Base-by-base conservation (phyloP, 1,284 basidiomycete genomes). In the Irpex sp. region DNA sequence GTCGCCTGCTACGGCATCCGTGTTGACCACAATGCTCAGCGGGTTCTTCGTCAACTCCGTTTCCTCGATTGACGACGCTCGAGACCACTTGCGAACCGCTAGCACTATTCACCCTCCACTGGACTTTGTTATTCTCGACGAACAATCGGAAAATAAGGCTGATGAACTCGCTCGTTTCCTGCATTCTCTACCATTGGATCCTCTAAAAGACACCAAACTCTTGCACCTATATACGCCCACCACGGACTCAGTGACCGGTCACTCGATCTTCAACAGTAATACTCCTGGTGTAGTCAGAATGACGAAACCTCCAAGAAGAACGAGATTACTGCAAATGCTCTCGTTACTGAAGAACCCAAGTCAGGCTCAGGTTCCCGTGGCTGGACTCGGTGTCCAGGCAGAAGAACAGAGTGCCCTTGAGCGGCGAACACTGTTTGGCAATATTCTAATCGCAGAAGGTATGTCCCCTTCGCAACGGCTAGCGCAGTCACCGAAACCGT, bases 211-310 rank as follows among this genome's bases (percentile, higher is more conserved):
- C 6, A 85, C 87, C 4, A 87, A 87, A 75, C 75, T 89, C 61
- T 79, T 91, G 6, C 88, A 91, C 67, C 76, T 91, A 31, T 89
- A 87, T 71, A 89, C 88, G 1, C 88, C 88, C 2, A 88, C 85
- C 0, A 84, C 85, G 31, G 76, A 79, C 57, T 81, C 79, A 63
- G 76, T 82, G 40, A 77, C 82, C 3, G 82, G 84, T 17, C 80
- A 81, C 57, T 71, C 80, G 1, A 76, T 83, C 26, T 82, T 83
- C 40, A 80, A 77, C 57, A 84, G 75, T 66, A 79, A 78, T 58
- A 81, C 79, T 17, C 78, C 83, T 1, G 84, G 85, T n/a, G 81
- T 89, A 8, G 76, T 85, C 31, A 84, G 86, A 65, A 84, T 89
- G 79, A 89, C 86, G 13, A 91, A 89, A 72, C 88, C 88, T 0